These are phyloP conservation scores for Colletotrichum gloeosporioides DNA, from an alignment of 2,329 filamentous ascomycete genomes.

Conservation along the genomic window DNA sequence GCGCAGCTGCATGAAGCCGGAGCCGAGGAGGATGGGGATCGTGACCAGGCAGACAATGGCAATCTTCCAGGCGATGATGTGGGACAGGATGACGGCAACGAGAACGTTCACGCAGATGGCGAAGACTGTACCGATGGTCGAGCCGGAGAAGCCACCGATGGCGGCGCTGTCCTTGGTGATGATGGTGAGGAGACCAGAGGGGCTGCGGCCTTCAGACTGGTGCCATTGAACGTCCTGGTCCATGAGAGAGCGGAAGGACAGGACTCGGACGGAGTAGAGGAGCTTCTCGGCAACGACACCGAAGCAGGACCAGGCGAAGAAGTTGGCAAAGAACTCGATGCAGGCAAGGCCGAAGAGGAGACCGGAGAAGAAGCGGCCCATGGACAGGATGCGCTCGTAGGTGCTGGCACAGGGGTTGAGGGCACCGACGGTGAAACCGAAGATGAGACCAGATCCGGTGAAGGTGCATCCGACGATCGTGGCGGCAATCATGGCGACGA, in stretches of 20 bases:
- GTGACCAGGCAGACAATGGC: slow-evolving; percentile 59
- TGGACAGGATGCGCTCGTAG: slow-evolving; percentile 49
- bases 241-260: slow-evolving; percentile 61
- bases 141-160: slow-evolving; percentile 60
- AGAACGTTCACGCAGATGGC: slow-evolving; percentile 60
- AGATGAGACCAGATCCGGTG: slow-evolving; percentile 62
- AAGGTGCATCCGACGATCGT: slow-evolving; percentile 62
- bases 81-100: slow-evolving; percentile 57
- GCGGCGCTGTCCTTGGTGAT: slow-evolving; percentile 62
- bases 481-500: slow-evolving; percentile 54
- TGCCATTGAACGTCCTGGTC: slow-evolving; percentile 66
- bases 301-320: slow-evolving; percentile 61
- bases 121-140: slow-evolving; percentile 58
- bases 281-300: slow-evolving; percentile 62
- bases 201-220: slow-evolving; percentile 54
- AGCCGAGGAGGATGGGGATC: slow-evolving; percentile 58
- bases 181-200: slow-evolving; percentile 53
- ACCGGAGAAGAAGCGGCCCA: slow-evolving; percentile 59
- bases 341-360: slow-evolving; percentile 67
- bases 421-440: slow-evolving; percentile 64
- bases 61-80: slow-evolving; percentile 64
- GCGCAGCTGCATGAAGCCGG: slow-evolving; percentile 59
- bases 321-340: slow-evolving; percentile 64
- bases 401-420: slow-evolving; percentile 58
- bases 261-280: slow-evolving; percentile 58